These are phyloP conservation scores for Neofusicoccum kwambonambiense DNA, from an alignment of 2,329 filamentous ascomycete species.

Conservation along the genomic window DNA sequence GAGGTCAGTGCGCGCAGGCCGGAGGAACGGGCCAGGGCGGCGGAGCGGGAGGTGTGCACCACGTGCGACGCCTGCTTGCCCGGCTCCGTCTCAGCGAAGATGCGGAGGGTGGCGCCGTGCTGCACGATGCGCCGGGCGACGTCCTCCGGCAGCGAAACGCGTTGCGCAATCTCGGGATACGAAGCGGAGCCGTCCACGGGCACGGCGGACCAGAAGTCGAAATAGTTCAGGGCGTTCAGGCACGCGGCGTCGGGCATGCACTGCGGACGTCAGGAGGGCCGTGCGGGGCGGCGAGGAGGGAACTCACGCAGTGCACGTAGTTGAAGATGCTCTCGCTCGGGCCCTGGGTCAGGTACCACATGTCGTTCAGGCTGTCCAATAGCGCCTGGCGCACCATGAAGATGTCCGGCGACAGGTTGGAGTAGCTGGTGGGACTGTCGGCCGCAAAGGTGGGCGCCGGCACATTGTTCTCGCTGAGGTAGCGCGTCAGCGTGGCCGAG, in stretches of 20 bases:
- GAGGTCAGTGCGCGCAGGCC: conserved; percentile 29
- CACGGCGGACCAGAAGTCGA: conserved; percentile 54
- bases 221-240: conserved; percentile 52
- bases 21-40: conserved; percentile 27
- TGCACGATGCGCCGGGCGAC: conserved; percentile 33
- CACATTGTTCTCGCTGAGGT: conserved; percentile 45
- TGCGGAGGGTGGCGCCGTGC: conserved; percentile 34
- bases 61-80: conserved; percentile 22
- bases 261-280: conserved; percentile 27
- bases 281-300: not conserved
- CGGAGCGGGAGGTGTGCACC: conserved; percentile 31
- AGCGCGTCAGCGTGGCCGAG: conserved; percentile 42
- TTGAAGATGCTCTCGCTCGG: conserved; percentile 52
- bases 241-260: conserved; percentile 45
- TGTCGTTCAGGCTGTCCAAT: conserved; percentile 47
- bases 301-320: conserved; percentile 29
- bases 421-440: conserved; percentile 30
- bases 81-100: conserved; percentile 31
- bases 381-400: conserved; percentile 43
- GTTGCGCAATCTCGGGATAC: conserved; percentile 29
- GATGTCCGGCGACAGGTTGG: conserved; percentile 42
- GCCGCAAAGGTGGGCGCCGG: conserved; percentile 42
- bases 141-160: conserved; percentile 28
- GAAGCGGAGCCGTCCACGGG: conserved; percentile 49
- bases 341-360: conserved; percentile 49